Evolutionary conservation across 192 early-diverging fungal species (phyloP).

Genomic region (Endogone sp.): DNA sequence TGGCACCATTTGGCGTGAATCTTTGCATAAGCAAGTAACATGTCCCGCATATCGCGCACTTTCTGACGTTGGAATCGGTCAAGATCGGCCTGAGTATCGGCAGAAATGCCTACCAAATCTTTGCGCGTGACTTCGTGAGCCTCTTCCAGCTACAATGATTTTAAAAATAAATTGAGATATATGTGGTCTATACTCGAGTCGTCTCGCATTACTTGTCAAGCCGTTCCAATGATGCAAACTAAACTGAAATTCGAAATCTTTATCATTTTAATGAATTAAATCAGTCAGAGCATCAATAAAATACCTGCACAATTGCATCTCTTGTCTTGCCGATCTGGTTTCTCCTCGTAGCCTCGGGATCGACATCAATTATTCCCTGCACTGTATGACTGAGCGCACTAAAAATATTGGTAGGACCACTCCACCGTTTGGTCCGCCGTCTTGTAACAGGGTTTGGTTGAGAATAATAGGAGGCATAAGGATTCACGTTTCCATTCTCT

Average conservation of each 20-base stretch:
- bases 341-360: constrained; percentile 85
- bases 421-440: constrained; percentile 30
- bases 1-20: constrained; percentile 69
- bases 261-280: no score
- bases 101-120: constrained; percentile 75
- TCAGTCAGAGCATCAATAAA: no score
- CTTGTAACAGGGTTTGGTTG: constrained; percentile 3
- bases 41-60: constrained; percentile 77
- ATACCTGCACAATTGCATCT: constrained; percentile 67
- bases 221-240: no score
- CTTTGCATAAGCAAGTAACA: constrained; percentile 72
- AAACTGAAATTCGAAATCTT: no score
- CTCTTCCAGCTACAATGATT: constrained; percentile 58
- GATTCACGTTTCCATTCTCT: constrained; percentile 18
- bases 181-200: neutral
- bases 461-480: constrained; percentile 6
- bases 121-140: constrained; percentile 66
- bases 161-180: neutral
- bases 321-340: constrained; percentile 84
- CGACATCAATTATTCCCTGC: constrained; percentile 94
- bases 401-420: constrained; percentile 43
- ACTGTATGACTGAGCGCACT: constrained; percentile 66
- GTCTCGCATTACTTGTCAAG: no score
- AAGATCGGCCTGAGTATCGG: constrained; percentile 81
- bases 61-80: constrained; percentile 96